Evolutionary conservation across 306 rosid genomes (phyloP).

Genomic region (Cicer cuneatum): DNA sequence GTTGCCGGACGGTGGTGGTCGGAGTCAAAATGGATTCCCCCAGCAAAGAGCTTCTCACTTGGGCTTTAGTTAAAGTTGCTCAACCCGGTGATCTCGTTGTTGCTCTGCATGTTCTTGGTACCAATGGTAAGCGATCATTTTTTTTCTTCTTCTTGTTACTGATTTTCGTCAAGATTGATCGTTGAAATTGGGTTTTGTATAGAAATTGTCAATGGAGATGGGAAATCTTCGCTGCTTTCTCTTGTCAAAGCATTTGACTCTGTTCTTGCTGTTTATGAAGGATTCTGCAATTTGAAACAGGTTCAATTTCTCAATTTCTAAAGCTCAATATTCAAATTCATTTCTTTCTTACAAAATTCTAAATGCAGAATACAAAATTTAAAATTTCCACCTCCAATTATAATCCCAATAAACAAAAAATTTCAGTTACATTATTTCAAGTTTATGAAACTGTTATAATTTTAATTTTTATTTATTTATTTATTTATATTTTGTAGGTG

Average conservation of each 20-base stretch:
- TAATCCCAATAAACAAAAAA: not conserved
- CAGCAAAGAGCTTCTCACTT: constrained; percentile 86
- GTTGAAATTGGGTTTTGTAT: constrained; percentile 39
- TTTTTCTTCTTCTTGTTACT: not conserved
- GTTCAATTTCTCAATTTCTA: constrained; percentile 49
- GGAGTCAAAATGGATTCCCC: constrained; percentile 84
- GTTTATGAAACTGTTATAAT: not conserved
- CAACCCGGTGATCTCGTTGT: constrained; percentile 82
- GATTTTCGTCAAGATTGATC: constrained; percentile 41
- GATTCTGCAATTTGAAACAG: constrained; percentile 97
- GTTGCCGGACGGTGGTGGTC: constrained; percentile 71
- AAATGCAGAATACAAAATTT: not conserved
- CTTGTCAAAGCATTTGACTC: constrained; percentile 92
- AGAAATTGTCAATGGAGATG: constrained; percentile 82
- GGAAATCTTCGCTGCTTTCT: constrained; percentile 84
- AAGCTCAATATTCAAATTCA: not conserved
- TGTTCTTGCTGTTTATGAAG: constrained; percentile 92
- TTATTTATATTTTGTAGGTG: constrained; percentile 60
- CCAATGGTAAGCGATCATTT: constrained; percentile 55
- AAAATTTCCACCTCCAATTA: too few relatives aligned
- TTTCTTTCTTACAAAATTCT: constrained; percentile 34
- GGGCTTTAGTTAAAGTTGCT: constrained; percentile 96
- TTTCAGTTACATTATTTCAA: not conserved
- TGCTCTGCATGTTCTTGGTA: constrained; percentile 88
- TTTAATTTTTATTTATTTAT: not conserved